These are phyloP conservation scores for Neophaeococcomyces aloes DNA, from an alignment of 2,329 filamentous ascomycete species.

Conservation along the genomic window DNA sequence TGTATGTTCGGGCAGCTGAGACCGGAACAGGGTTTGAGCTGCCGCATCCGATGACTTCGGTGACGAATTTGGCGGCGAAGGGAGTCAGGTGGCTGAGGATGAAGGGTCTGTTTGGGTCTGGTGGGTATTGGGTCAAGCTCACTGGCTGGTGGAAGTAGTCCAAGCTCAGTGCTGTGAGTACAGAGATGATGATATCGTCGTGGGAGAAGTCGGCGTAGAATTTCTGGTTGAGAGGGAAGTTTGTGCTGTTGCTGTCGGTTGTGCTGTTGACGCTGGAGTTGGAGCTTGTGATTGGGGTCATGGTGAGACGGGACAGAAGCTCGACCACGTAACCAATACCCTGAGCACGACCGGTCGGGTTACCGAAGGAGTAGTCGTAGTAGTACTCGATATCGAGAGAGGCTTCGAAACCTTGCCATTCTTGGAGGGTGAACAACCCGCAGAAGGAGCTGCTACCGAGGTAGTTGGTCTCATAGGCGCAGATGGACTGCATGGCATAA, in stretches of 20 bases:
- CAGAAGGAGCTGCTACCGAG: too few species aligned
- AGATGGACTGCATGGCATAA: conserved; percentile 42
- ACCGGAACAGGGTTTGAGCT: conserved; percentile 31
- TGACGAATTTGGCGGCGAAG: conserved; percentile 45
- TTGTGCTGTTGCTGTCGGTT: conserved; percentile 34
- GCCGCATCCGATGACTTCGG: conserved; percentile 46
- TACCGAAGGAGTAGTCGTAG: conserved; percentile 37
- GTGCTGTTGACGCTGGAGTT: conserved; percentile 44
- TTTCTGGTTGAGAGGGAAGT: conserved; percentile 39
- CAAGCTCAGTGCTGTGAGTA: conserved; percentile 43
- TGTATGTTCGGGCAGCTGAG: conserved; percentile 25
- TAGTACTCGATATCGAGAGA: conserved; percentile 44
- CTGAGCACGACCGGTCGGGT: conserved; percentile 43
- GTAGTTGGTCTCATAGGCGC: conserved; percentile 51
- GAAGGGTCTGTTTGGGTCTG: conserved; percentile 38
- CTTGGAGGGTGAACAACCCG: too few species aligned
- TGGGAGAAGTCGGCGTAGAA: conserved; percentile 46
- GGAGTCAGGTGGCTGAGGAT: conserved; percentile 43
- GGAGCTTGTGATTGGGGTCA: conserved; percentile 37
- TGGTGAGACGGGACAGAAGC: conserved; percentile 39
- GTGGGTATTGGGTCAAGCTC: too few species aligned
- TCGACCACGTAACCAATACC: conserved; percentile 45
- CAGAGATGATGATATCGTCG: conserved; percentile 43
- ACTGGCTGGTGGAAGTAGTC: conserved; percentile 45
- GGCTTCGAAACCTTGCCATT: too few species aligned